A percentile compares a stretch with the other conserved stretches of the same genome.
These are phyloP conservation scores for Mycena sanguinolenta DNA, from an alignment of 768 basidiomycete species.

Conservation along the genomic window DNA sequence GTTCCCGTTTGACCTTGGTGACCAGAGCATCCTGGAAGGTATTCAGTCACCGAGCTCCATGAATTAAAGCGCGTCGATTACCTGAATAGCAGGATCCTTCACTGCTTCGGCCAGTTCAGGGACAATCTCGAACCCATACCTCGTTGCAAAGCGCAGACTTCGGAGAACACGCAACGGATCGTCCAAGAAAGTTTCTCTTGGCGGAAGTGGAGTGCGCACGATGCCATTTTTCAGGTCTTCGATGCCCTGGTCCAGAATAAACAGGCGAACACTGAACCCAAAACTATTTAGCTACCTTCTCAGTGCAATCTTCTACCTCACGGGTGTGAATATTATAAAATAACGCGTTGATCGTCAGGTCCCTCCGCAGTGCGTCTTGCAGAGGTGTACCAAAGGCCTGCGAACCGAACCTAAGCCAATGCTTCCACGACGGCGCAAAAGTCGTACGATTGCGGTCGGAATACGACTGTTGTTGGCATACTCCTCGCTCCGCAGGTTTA, in stretches of 20 bases:
- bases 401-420: slow-evolving; percentile 4
- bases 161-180: slow-evolving; percentile 95
- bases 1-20: slow-evolving; percentile 89
- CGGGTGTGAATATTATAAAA: slow-evolving; percentile 96
- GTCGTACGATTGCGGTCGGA: slow-evolving; percentile 85
- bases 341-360: slow-evolving; percentile 94
- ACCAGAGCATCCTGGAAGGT: slow-evolving; percentile 71
- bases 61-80: slow-evolving; percentile 42
- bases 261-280: not conserved
- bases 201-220: slow-evolving; percentile 91
- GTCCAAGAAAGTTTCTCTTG: slow-evolving; percentile 90
- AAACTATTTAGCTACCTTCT: slow-evolving; percentile 63
- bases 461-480: slow-evolving; percentile 92
- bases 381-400: slow-evolving; percentile 93
- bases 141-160: slow-evolving; percentile 91
- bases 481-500: slow-evolving; percentile 93
- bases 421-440: not conserved
- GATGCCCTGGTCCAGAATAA: slow-evolving; percentile 69
- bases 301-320: slow-evolving; percentile 88
- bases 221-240: slow-evolving; percentile 83
- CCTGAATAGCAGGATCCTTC: slow-evolving; percentile 74
- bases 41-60: slow-evolving; percentile 30
- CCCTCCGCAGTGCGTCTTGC: slow-evolving; percentile 91
- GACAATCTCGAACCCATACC: slow-evolving; percentile 87
- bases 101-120: slow-evolving; percentile 75